Percentiles rank a stretch among this genome's conserved stretches.
Evolutionary conservation across 1,284 basidiomycete genomes (phyloP).

Genomic region (Cryptococcus sp.): DNA sequence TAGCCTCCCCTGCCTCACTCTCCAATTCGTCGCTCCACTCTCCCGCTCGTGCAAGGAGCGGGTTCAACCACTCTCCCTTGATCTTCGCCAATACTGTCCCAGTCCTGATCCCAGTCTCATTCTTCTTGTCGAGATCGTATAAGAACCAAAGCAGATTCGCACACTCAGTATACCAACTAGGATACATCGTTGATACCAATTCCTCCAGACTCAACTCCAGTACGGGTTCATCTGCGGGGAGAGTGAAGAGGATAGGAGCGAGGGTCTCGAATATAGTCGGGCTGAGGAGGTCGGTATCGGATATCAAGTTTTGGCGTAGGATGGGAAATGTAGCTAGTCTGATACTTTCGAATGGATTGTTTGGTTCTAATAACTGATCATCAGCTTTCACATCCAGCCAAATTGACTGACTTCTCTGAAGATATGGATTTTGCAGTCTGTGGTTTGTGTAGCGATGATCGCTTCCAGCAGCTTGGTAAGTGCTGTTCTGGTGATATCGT

Average conservation of each 20-base stretch:
- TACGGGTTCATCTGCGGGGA: background rate
- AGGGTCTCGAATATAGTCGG: constrained; percentile 20
- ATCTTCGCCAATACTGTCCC: background rate
- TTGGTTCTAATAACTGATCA: constrained; percentile 31
- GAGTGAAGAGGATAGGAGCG: background rate
- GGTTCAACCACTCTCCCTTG: background rate
- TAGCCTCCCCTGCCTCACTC: constrained; percentile 2
- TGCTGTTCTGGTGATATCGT: constrained; percentile 22
- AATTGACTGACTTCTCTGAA: constrained; percentile 24
- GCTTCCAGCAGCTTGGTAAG: constrained; percentile 33
- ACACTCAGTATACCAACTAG: constrained; percentile 29
- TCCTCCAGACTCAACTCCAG: constrained; percentile 12
- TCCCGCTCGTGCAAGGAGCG: background rate
- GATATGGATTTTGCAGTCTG: constrained; percentile 21
- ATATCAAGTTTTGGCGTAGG: constrained; percentile 7
- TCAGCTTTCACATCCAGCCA: background rate
- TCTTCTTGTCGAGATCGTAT: constrained; percentile 6
- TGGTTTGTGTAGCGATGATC: constrained; percentile 9
- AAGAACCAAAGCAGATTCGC: constrained; percentile 20
- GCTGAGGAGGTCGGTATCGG: constrained; percentile 6
- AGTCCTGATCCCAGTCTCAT: constrained; percentile 1
- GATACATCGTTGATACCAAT: constrained; percentile 19
- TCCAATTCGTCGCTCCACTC: constrained; percentile 1
- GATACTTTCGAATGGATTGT: constrained; percentile 36
- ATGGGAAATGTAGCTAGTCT: constrained; percentile 30